Base-by-base conservation (phyloP, 2,329 filamentous ascomycete genomes). In the Aspergillus floridensis region DNA sequence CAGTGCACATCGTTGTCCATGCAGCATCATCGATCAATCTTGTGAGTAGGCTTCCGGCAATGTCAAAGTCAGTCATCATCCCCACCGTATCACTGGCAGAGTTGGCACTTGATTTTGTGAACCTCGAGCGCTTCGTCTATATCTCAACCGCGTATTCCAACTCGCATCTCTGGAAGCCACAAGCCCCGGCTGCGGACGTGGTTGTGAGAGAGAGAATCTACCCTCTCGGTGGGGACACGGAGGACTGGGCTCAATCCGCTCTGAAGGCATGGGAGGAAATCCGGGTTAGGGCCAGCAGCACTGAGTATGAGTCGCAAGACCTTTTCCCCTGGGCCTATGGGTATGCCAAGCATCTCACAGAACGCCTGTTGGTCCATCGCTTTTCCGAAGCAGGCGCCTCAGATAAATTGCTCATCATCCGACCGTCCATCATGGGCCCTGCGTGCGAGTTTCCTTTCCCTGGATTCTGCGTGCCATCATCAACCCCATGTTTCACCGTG, bases 321-420 rank as follows among this genome's bases (percentile, higher is more conserved):
- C 21, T 57, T 22, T 63, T 64, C 49, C 64, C 62, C 22, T 63
- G 57, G 62, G 32, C 57, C 3, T 65, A 64, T 21, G 60, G 50
- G 5, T 65, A 65, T 5, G 64, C 64, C 2, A 65, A 65, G 47
- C 58, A 65, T 6, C 58, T 60, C 22, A 56, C 64, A 0, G 64
- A 65, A 29, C 32, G 62, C 11, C 47, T 63, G 0, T 48, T 64
- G 3, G 5, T 12, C 2, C 14, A 47, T 0, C 12, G 3, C 32
- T 65, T 64, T n/a, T 29, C 11, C 1, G 32, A 41, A 2, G 26
- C 19, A 4, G n/a, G 14, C 8, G 3, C 12, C 5, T 12, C 12
- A 6, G 52, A 59, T 2, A 55, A 59, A 29, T 57, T 65, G 0
- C 58, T 65, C 4, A 63, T 65, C 14, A 11, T 65, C 0, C 62